These are phyloP conservation scores for Cyclotella cryptica DNA, from an alignment of 108 stramenopile species.

Conservation along the genomic window DNA sequence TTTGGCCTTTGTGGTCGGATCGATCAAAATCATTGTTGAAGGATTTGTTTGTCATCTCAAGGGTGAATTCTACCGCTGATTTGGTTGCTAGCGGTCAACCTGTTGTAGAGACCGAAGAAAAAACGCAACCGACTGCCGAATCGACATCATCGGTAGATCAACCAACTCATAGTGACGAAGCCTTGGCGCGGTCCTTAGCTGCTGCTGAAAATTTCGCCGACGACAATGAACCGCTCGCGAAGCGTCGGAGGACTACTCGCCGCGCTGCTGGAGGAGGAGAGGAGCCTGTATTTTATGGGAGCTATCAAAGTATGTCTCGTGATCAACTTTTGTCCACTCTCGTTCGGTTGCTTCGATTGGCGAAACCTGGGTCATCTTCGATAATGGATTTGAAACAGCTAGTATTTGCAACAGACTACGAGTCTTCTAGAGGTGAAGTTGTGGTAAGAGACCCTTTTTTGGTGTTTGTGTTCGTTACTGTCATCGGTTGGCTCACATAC, in stretches of 20 bases:
- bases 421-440: slow-evolving; percentile 61
- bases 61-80: slow-evolving; percentile 22
- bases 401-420: slow-evolving; percentile 53
- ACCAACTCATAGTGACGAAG: slow-evolving; percentile 37
- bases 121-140: background rate
- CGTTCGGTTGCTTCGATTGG: slow-evolving; percentile 57
- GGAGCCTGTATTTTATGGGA: slow-evolving; percentile 77
- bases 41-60: slow-evolving; percentile 26
- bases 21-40: slow-evolving; percentile 32
- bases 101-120: background rate
- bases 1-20: slow-evolving; percentile 48
- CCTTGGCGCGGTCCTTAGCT: slow-evolving; percentile 34
- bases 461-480: background rate
- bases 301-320: slow-evolving; percentile 69
- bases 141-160: background rate
- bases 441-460: slow-evolving; percentile 26
- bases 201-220: slow-evolving; percentile 11
- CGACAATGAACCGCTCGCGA: slow-evolving; percentile 34
- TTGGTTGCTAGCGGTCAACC: slow-evolving; percentile 8
- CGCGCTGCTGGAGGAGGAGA: slow-evolving; percentile 36
- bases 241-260: slow-evolving; percentile 47
- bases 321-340: slow-evolving; percentile 78
- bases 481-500: background rate
- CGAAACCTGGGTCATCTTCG: slow-evolving; percentile 55
- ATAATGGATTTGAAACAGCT: slow-evolving; percentile 55